Conservation (phyloP, 2,329 filamentous ascomycete species). For the Myriosclerotinia scirpicola region DNA sequence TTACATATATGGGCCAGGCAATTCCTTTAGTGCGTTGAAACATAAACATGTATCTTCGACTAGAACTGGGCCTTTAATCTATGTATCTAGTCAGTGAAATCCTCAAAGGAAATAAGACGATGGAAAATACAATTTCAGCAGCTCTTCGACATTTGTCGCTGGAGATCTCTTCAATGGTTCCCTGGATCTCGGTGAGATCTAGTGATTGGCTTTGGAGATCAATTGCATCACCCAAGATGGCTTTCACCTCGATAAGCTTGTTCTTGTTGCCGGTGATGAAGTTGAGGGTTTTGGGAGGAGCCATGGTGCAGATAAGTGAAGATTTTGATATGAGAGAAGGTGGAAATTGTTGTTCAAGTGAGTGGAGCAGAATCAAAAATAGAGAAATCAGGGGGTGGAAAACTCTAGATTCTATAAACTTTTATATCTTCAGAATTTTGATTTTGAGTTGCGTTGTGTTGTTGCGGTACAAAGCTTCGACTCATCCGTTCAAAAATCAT, state of each 20-base stretch:
- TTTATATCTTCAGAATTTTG: not conserved
- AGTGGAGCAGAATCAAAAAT: not conserved
- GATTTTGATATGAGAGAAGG: not conserved
- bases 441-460: not conserved
- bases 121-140: slow-evolving; percentile 64
- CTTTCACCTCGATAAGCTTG: slow-evolving; percentile 86
- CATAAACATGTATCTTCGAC: slow-evolving; percentile 96
- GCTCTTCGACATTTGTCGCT: slow-evolving; percentile 82
- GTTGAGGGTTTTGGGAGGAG: slow-evolving; percentile 57
- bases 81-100: slow-evolving; percentile 24
- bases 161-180: slow-evolving; percentile 87
- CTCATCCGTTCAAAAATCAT: slow-evolving; percentile 7
- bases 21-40: slow-evolving; percentile 85
- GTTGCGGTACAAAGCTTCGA: slow-evolving; percentile 2
- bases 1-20: slow-evolving; percentile 95
- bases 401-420: not conserved
- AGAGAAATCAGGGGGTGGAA: not conserved
- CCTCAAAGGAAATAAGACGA: not conserved
- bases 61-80: slow-evolving; percentile 84
- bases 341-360: not conserved
- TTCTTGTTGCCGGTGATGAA: slow-evolving; percentile 98
- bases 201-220: slow-evolving; percentile 71
- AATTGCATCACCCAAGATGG: slow-evolving; percentile 74
- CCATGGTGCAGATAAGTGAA: slow-evolving; percentile 20
- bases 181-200: slow-evolving; percentile 88